A percentile compares a stretch with the other conserved stretches of the same genome.
Evolutionary conservation across 164 flowering plant species (phyloP).

Genomic region (Vitis vinifera): DNA sequence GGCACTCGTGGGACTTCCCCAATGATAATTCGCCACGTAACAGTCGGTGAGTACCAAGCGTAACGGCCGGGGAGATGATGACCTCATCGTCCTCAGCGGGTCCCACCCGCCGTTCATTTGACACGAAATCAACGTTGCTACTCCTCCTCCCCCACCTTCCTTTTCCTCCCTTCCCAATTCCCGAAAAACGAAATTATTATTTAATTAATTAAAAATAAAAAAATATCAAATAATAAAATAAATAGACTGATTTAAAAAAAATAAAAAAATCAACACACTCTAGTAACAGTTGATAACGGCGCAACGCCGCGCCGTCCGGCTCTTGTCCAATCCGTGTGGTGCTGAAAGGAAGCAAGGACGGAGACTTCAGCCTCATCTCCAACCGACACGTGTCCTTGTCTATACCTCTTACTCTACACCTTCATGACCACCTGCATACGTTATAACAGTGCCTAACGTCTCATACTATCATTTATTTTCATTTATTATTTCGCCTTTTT

Average conservation of each 20-base stretch:
- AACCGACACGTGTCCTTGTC: constrained; percentile 25
- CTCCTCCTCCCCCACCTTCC: too few species aligned
- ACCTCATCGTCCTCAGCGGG: constrained; percentile 26
- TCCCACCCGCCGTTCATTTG: constrained; percentile 40
- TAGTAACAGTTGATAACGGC: constrained; percentile 51
- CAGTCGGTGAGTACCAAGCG: constrained; percentile 29
- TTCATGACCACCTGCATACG: constrained; percentile 18
- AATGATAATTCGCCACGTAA: constrained; percentile 20
- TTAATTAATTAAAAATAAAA: not conserved
- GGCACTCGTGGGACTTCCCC: constrained; percentile 8
- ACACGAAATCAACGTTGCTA: constrained; percentile 17
- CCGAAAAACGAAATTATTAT: too few species aligned
- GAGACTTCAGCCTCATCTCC: not conserved
- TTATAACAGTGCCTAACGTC: constrained; percentile 10
- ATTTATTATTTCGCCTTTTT: too few species aligned
- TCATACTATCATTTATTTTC: too few species aligned
- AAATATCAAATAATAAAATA: not conserved
- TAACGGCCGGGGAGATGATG: constrained; percentile 43
- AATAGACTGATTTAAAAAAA: too few species aligned
- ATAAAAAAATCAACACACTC: too few species aligned
- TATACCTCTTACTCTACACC: not conserved
- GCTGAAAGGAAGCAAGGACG: constrained; percentile 40
- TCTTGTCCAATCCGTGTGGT: constrained; percentile 51
- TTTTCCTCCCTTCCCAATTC: too few species aligned
- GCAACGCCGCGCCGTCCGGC: constrained; percentile 77